phyloP scores from a whole-genome alignment of 208 protist species.

The Trypanosoma rangeli region DNA sequence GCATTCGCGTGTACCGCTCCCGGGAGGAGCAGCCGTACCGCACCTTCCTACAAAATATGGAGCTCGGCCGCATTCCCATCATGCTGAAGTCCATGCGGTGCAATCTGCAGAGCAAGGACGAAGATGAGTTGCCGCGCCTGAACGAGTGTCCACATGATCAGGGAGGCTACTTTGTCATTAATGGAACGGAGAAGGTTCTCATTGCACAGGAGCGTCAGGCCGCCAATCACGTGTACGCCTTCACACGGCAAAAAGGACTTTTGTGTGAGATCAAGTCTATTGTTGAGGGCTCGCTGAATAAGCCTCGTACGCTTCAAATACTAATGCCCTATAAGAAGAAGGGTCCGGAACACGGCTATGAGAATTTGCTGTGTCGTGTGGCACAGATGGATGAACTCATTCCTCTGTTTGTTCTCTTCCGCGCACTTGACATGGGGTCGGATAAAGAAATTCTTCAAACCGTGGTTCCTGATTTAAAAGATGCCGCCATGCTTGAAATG shows the following conservation, averaged over 20 bases:
- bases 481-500: conserved; percentile 84
- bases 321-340: conserved; percentile 81
- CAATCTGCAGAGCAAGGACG: conserved; percentile 52
- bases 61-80: conserved; percentile 91
- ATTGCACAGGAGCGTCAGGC: conserved; percentile 93
- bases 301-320: conserved; percentile 91
- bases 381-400: conserved; percentile 60
- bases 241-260: conserved; percentile 91
- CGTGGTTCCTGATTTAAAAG: conserved; percentile 83
- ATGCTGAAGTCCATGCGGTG: conserved; percentile 96
- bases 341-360: conserved; percentile 54
- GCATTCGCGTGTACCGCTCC: conserved; percentile 33
- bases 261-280: conserved; percentile 96
- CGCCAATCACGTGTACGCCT: conserved; percentile 96
- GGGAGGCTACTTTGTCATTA: conserved; percentile 98
- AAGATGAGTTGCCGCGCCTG: conserved; percentile 65
- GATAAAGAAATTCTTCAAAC: conserved; percentile 97
- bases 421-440: conserved; percentile 95
- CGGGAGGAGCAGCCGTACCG: conserved; percentile 35
- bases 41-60: conserved; percentile 34
- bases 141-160: conserved; percentile 95
- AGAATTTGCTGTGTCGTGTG: conserved; percentile 76
- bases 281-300: conserved; percentile 82
- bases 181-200: conserved; percentile 97
- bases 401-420: conserved; percentile 96